phyloP scores from a whole-genome alignment of 805 yeast genomes.

The Lachancea mirantina region DNA sequence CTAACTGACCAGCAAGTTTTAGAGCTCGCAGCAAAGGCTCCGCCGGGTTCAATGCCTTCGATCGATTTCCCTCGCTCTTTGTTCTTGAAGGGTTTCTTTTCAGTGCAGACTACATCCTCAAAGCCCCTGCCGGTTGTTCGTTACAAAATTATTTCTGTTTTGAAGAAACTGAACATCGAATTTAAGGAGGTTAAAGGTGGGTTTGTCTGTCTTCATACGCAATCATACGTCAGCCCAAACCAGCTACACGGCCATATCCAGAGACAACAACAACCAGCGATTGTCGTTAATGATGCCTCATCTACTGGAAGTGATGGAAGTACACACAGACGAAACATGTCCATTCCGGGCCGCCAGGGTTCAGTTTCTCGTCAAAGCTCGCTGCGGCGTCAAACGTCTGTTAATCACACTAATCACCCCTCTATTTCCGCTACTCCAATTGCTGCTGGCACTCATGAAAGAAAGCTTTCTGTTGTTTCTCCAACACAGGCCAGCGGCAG shows the following conservation, averaged over 20 bases:
- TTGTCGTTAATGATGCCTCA: constrained; percentile 9
- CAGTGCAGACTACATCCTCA: constrained; percentile 91
- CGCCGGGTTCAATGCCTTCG: constrained; percentile 81
- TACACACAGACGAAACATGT: constrained; percentile 17
- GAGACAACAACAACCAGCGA: constrained; percentile 9
- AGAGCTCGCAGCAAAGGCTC: constrained; percentile 47
- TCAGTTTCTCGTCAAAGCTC: constrained; percentile 28
- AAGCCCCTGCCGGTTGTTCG: constrained; percentile 86
- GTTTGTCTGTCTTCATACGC: constrained; percentile 68
- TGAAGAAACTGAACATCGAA: constrained; percentile 68
- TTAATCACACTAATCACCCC: constrained; percentile 27
- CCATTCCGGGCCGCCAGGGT: constrained; percentile 9
- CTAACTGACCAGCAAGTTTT: constrained; percentile 44
- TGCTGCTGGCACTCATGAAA: constrained; percentile 31
- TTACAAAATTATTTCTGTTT: constrained; percentile 69
- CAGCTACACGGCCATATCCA: not conserved
- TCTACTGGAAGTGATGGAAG: constrained; percentile 10
- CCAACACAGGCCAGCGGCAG: constrained; percentile 22
- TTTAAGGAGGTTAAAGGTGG: constrained; percentile 92
- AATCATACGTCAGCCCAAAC: constrained; percentile 7
- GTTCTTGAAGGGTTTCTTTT: constrained; percentile 86
- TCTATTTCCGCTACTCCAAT: constrained; percentile 51
- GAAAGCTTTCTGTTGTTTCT: constrained; percentile 23
- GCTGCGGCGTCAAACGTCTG: constrained; percentile 33
- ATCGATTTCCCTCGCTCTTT: constrained; percentile 88